Base-by-base conservation (phyloP, 169 alveolate species). In the Fabrea salina region DNA sequence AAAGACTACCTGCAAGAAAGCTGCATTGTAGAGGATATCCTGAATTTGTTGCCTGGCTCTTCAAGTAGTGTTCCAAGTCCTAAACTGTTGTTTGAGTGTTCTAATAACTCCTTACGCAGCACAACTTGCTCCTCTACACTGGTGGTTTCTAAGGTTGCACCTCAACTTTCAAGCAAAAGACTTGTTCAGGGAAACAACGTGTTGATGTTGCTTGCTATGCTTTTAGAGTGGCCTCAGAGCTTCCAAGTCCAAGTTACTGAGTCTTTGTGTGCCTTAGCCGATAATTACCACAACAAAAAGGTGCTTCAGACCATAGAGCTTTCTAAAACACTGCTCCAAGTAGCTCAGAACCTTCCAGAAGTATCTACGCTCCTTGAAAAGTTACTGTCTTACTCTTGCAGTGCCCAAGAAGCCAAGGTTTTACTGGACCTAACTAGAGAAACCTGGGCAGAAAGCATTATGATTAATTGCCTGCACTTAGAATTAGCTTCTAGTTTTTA, bases 381-480 rank as follows among this genome's bases (percentile, higher is more conserved):
- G 11, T 41, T 43, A 11, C 19, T 68, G 11, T n/a, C 64, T 8
- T 68, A 68, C 66, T 68, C 78, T 41, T n/a, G 40, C 13, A 68
- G 78, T 37, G 30, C 40, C 19, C 39, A 40, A 40, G 78, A 68
- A 39, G 61, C 61, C 64, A 37, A 19, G 2, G n/a, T 43, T 8
- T 2, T 68, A 11, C 19, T 68, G 32, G 40, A 68, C 1, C 7
- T 32, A 1, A n/a, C 35, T 1, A 19, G n/a, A 37, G 16, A 16
- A 6, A 13, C n/a, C 2, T 30, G 11, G 13, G 41, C 33, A 2
- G 43, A 43, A 68, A 40, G 30, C 4, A 16, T 68, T 8, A 25
- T 68, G 37, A 16, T 35, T n/a, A 22, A 13, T 16, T 43, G 66
- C 16, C 30, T 68, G 19, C 30, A 16, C n/a, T 11, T 68, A 7